These are phyloP conservation scores for Tuber umbilicatum DNA, from an alignment of 495 filamentous ascomycete species.

Conservation along the genomic window DNA sequence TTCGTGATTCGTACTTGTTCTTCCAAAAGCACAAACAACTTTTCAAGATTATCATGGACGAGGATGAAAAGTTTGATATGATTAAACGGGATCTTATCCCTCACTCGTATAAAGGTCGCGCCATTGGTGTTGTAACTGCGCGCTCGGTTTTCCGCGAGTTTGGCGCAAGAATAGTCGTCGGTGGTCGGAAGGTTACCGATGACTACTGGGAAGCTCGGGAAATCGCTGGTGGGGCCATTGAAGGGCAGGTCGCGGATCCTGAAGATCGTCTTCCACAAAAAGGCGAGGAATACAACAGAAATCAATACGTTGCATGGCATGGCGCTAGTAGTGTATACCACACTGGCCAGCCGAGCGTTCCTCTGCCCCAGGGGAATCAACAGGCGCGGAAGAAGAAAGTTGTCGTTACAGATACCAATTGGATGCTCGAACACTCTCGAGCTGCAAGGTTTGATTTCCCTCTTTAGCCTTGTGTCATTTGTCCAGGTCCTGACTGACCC, in stretches of 20 bases:
- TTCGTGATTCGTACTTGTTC: conserved; percentile 94
- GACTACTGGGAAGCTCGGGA: conserved; percentile 82
- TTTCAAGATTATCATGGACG: conserved; percentile 91
- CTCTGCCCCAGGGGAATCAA: conserved; percentile 54
- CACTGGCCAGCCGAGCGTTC: conserved; percentile 68
- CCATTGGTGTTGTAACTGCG: conserved; percentile 94
- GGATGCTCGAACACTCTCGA: conserved; percentile 89
- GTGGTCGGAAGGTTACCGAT: conserved; percentile 74
- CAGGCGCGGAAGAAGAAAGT: conserved; percentile 68
- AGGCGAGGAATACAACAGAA: conserved; percentile 78
- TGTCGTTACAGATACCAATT: conserved; percentile 90
- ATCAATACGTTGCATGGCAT: conserved; percentile 97
- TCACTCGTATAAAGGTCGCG: conserved; percentile 94
- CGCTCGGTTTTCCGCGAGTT: conserved; percentile 96
- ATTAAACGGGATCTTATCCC: conserved; percentile 92
- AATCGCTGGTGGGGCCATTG: conserved; percentile 68
- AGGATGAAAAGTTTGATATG: conserved; percentile 84
- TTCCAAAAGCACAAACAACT: conserved; percentile 94
- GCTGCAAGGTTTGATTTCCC: conserved; percentile 65
- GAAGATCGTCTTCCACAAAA: conserved; percentile 65
- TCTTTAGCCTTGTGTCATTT: not conserved
- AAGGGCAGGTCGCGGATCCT: conserved; percentile 85
- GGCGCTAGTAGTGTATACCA: conserved; percentile 94
- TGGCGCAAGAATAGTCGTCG: conserved; percentile 86
- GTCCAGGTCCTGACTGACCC: not conserved